Evolutionary conservation across 2,329 filamentous ascomycete species (phyloP).

Genomic region (Elsinoe arachidis): DNA sequence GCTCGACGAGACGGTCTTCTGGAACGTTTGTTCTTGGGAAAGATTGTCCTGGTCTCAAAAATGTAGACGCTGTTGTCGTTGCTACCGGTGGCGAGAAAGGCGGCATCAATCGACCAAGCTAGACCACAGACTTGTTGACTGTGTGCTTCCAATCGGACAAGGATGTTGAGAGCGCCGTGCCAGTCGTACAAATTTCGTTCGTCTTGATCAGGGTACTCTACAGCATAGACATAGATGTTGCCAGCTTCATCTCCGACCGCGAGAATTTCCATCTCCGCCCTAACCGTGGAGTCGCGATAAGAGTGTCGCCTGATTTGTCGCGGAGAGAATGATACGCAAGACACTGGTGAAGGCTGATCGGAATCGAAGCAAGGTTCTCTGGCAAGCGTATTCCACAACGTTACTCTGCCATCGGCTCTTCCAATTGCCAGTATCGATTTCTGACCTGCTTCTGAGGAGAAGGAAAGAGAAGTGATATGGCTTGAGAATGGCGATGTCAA

Average conservation of each 20-base stretch:
- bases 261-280: conserved; percentile 68
- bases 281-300: conserved; percentile 38
- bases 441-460: conserved; percentile 69
- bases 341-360: conserved; percentile 61
- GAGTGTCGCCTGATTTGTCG: conserved; percentile 44
- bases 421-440: conserved; percentile 80
- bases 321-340: conserved; percentile 76
- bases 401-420: conserved; percentile 65
- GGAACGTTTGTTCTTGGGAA: conserved; percentile 21
- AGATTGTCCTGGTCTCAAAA: conserved; percentile 59
- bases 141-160: conserved; percentile 70
- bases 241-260: conserved; percentile 79
- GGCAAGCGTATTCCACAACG: conserved; percentile 69
- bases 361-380: conserved; percentile 63
- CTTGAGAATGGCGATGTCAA: conserved; percentile 43
- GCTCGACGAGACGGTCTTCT: too few relatives aligned
- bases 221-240: conserved; percentile 74
- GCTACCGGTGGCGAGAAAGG: conserved; percentile 73
- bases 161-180: conserved; percentile 67
- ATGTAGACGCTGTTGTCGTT: conserved; percentile 88
- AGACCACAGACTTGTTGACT: conserved; percentile 87
- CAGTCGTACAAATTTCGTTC: conserved; percentile 61
- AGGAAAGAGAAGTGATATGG: conserved; percentile 75
- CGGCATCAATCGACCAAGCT: conserved; percentile 72
- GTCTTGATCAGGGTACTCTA: conserved; percentile 65